phyloP scores from a whole-genome alignment of 2,329 filamentous ascomycete species.

The Microcera coccophila region DNA sequence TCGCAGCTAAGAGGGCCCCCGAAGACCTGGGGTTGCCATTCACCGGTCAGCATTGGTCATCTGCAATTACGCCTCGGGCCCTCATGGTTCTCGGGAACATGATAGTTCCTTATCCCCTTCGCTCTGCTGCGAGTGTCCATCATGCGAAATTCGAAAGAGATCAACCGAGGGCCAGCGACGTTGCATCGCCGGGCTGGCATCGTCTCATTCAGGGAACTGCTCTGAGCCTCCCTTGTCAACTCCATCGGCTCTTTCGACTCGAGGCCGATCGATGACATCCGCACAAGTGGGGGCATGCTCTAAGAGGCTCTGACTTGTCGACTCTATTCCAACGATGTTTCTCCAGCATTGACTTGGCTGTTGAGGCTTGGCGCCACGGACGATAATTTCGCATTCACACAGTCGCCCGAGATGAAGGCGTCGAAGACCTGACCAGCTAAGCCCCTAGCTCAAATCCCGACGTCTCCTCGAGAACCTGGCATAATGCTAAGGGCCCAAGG shows the following conservation, averaged over 20 bases:
- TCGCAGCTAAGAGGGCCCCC: conserved; percentile 21
- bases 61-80: conserved; percentile 2
- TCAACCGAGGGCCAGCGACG: not conserved
- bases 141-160: not conserved
- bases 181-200: not conserved
- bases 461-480: not conserved
- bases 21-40: conserved; percentile 13
- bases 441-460: not conserved
- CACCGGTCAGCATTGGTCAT: conserved; percentile 12
- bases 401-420: not conserved
- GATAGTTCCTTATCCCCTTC: not conserved
- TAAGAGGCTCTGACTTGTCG: too few relatives aligned
- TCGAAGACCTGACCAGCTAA: not conserved
- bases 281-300: too few relatives aligned
- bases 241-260: not conserved
- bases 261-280: not conserved
- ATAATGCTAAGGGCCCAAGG: not conserved
- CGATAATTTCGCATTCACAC: too few relatives aligned
- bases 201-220: not conserved
- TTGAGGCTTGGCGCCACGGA: not conserved
- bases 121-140: not conserved
- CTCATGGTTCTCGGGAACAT: not conserved
- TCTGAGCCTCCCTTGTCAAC: not conserved
- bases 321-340: too few relatives aligned
- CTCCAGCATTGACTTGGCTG: too few relatives aligned